phyloP scores from a whole-genome alignment of 1,284 basidiomycete species.

The Naganishia sp. region DNA sequence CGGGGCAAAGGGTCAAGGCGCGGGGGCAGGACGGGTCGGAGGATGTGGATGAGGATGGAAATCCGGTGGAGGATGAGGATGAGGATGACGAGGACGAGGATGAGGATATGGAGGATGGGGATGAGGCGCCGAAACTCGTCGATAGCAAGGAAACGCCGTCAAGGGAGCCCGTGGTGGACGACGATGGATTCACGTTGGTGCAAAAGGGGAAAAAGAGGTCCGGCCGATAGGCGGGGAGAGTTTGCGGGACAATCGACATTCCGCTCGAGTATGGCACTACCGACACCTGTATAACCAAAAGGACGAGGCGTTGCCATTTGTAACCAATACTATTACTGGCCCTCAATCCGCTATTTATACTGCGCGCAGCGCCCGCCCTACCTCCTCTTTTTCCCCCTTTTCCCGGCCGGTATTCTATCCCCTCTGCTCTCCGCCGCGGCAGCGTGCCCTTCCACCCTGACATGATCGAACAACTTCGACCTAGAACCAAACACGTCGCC shows the following conservation, averaged over 20 bases:
- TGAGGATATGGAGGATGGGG: conserved; percentile 56
- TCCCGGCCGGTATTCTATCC: conserved; percentile 8
- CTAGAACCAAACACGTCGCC: conserved; percentile 28
- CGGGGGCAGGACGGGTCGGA: conserved; percentile 48
- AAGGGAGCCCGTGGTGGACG: conserved; percentile 72
- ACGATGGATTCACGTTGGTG: conserved; percentile 83
- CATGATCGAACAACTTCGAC: conserved; percentile 35
- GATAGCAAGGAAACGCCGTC: conserved; percentile 49
- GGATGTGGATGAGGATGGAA: conserved; percentile 54
- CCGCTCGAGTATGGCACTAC: background rate
- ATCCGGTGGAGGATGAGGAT: conserved; percentile 42
- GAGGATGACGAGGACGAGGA: conserved; percentile 57
- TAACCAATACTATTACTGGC: background rate
- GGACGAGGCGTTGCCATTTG: background rate
- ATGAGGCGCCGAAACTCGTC: conserved; percentile 63
- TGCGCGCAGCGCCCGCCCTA: background rate
- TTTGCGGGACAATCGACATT: background rate
- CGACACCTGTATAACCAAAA: background rate
- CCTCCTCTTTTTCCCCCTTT: conserved; percentile 27
- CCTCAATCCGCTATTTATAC: background rate
- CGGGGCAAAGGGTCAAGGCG: conserved; percentile 61
- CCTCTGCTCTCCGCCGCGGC: conserved; percentile 21
- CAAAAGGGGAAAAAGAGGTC: conserved; percentile 62
- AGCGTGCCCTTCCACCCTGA: conserved; percentile 33
- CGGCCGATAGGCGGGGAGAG: conserved; percentile 30